Evolutionary conservation across 352 stramenopile genomes (phyloP), one percentile per base, ranked within the genome.

Genomic region (Phytophthora kernoviae): DNA sequence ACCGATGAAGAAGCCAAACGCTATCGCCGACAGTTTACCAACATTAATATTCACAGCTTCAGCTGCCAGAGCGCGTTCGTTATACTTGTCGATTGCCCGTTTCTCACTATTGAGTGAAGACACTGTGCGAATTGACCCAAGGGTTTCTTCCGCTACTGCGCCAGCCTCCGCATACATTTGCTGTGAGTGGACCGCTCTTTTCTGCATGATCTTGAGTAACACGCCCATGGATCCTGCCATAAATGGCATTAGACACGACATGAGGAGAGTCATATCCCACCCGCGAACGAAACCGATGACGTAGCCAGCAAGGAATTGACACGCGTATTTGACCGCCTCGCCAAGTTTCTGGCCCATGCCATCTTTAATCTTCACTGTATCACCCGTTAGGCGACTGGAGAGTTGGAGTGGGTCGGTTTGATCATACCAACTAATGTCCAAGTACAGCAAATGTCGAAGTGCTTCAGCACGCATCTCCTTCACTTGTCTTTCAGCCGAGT

Each of bases 51-150:
- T 96, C 81, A 22, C 96, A 37, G 24, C 76, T 54, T 39, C 76
- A 76, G 10, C 96, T 37, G 56, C 94, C 73, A 7, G 68, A 46
- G 27, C 79, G 74, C 50, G 96, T 81, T 22, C 98, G 51, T 34
- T 75, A 20, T 32, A 98, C 84, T n/a, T 61, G 49, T 4, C 77
- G 47, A 17, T 73, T 40, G 12, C 73, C 44, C 30, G 70, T 60
- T 43, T 96, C 83, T 64, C 84, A 84, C 42, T 14, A 24, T 54
- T 63, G 11, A 64, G 36, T 3, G 54, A 64, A 17, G 40, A 21
- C 26, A 75, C 65, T 21, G 37, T 43, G n/a, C 37, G 37, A 17
- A 43, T 43, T 14, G 37, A 43, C 5, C 37, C 15, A 18, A 43
- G 37, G 4, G 37, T 43, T 21, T 43, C 37, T 21, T 43, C 37